Conservation (phyloP, 169 alveolate species). For the Plasmodium ovale region DNA sequence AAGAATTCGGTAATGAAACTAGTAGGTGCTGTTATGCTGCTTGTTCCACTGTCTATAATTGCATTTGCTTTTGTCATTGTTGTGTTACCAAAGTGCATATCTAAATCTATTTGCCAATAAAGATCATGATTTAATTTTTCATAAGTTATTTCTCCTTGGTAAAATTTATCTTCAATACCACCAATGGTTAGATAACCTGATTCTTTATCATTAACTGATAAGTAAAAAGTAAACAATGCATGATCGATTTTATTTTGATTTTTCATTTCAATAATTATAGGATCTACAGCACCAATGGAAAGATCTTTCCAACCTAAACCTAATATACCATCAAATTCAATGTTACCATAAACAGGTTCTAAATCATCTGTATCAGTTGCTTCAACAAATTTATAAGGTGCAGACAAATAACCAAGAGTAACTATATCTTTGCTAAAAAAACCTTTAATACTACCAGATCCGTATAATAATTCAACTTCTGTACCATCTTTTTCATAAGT, state of each 20-base stretch:
- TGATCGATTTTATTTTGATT: constrained; percentile 44
- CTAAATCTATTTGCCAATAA: constrained; percentile 63
- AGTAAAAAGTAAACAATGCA: constrained; percentile 62
- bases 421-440: constrained; percentile 79
- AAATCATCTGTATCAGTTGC: constrained; percentile 64
- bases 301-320: constrained; percentile 81
- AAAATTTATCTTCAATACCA: constrained; percentile 64
- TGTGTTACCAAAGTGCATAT: constrained; percentile 29
- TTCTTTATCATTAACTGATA: constrained; percentile 20
- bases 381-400: constrained; percentile 76
- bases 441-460: constrained; percentile 86
- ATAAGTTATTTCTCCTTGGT: constrained; percentile 47
- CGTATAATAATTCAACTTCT: constrained; percentile 80
- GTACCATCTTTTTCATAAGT: constrained; percentile 82
- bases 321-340: constrained; percentile 73
- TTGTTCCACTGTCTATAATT: constrained; percentile 74
- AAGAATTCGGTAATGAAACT: constrained; percentile 35
- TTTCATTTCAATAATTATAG: constrained; percentile 58
- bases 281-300: constrained; percentile 40
- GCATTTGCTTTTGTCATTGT: constrained; percentile 24
- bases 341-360: constrained; percentile 51
- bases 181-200: constrained; percentile 67
- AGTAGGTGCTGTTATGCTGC: constrained; percentile 58
- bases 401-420: constrained; percentile 72
- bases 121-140: constrained; percentile 67